Evolutionary conservation across 2,329 filamentous ascomycete genomes (phyloP), one percentile per base, ranked within the genome.

Genomic region (Ophiosphaerella korrae): DNA sequence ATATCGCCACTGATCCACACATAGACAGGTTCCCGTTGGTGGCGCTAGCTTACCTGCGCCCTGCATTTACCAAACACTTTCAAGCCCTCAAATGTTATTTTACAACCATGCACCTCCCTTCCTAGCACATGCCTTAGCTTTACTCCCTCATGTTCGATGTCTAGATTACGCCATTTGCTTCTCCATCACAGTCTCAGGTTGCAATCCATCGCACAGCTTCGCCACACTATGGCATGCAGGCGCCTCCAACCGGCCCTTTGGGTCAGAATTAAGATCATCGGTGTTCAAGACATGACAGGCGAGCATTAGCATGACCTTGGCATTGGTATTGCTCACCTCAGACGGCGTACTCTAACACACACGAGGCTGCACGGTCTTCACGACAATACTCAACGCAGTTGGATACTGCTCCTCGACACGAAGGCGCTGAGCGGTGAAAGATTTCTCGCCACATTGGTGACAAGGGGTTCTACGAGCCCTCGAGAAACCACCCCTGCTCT

Each of bases 181-280:
- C 26, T 29, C 6, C 14, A 1, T n/a, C 8, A 35, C 13, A n/a
- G 13, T 16, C 7, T 16, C 14, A 11, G 5, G 9, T 14, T 5
- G 33, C 14, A 35, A n/a, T 33, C 32, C 32, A 33, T n/a, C 32
- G 1, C 32, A 33, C 32, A n/a, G 37, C 35, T 40, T 24, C 16
- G 5, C 13, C 18, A 23, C 24, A 31, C 35, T 12, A 12, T 33
- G 5, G 14, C 26, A 41, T 41, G 38, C 38, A 41, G 5, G 8
- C 44, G 26, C 24, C 8, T 26, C 36, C 18, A 39, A 35, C 38
- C 45, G 45, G 14, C 8, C 23, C 33, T 42, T 29, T 23, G 39
- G 39, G 45, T 32, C 38, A 48, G 42, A 26, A 42, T 48, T 48
- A 42, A 39, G 45, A 14, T 32, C 12, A 41, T 48, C 38, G 38